Conservation (phyloP, 2,329 filamentous ascomycete species). For the Penicillium paneum region DNA sequence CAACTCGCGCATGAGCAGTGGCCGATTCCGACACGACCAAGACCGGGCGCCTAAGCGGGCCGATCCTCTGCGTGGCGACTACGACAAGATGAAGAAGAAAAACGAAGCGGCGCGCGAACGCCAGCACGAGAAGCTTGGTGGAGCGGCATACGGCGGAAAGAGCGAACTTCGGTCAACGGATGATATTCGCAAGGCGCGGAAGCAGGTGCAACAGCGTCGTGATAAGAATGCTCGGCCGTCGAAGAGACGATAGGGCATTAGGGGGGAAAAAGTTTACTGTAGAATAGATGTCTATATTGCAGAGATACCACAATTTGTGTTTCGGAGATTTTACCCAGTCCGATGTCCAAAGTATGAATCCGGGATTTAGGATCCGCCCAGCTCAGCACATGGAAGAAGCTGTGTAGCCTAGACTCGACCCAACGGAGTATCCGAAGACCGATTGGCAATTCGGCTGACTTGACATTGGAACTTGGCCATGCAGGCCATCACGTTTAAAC, state of each 20-base stretch:
- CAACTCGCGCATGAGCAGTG: conserved; percentile 36
- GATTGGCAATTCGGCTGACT: background rate
- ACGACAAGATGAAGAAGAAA: conserved; percentile 83
- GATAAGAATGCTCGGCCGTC: conserved; percentile 85
- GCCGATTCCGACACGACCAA: conserved; percentile 78
- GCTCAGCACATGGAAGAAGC: conserved; percentile 8
- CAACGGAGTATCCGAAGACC: background rate
- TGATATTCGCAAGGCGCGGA: conserved; percentile 80
- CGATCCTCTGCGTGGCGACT: conserved; percentile 90
- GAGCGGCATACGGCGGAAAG: conserved; percentile 60
- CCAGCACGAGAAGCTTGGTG: conserved; percentile 28
- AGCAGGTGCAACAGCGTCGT: conserved; percentile 69
- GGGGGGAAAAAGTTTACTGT: conserved; percentile 1
- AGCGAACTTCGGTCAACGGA: conserved; percentile 77
- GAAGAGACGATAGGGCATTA: conserved; percentile 45
- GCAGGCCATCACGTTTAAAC: conserved; percentile 9
- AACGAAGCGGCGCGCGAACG: conserved; percentile 81
- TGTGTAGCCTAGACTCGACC: background rate
- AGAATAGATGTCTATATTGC: conserved; percentile 17
- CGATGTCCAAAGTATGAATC: background rate
- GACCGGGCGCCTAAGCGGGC: conserved; percentile 88
- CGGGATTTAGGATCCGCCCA: conserved; percentile 1
- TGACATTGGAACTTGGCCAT: conserved; percentile 2
- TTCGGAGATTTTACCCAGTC: background rate
- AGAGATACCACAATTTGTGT: conserved; percentile 14